Conservation (phyloP, 2,329 filamentous ascomycete species). For the Beauveria asiatica region DNA sequence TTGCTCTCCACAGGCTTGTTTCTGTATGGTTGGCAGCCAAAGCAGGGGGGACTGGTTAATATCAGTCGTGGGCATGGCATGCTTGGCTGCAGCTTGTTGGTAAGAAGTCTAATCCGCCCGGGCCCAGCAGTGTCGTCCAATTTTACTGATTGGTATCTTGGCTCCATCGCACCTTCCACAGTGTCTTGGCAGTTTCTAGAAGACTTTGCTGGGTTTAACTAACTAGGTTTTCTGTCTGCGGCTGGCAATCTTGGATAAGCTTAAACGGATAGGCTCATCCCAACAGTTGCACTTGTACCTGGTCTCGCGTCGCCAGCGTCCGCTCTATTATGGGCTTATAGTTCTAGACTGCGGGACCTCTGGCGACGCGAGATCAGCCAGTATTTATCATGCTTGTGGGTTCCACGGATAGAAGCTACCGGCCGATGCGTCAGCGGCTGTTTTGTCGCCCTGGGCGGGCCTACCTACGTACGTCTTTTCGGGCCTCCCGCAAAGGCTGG, state of each 20-base stretch:
- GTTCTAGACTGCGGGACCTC: neutral
- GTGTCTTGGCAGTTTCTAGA: neutral
- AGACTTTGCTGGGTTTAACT: neutral
- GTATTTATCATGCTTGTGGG: neutral
- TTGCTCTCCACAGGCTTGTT: neutral
- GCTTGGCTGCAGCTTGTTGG: neutral
- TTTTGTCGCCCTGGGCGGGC: neutral
- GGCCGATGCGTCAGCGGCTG: neutral
- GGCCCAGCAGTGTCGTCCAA: neutral
- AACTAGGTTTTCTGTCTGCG: neutral
- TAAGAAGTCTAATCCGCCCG: neutral
- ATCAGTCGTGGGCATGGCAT: neutral
- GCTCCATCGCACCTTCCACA: neutral
- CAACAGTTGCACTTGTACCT: neutral
- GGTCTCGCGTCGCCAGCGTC: neutral
- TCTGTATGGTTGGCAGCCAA: neutral
- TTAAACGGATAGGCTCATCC: neutral
- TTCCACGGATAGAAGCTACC: neutral
- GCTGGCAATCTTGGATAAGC: neutral
- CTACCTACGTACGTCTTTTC: neutral
- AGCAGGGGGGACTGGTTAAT: neutral
- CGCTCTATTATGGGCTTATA: neutral
- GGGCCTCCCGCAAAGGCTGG: neutral
- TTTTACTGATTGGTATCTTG: neutral
- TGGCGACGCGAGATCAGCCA: neutral